phyloP scores from a whole-genome alignment of 768 basidiomycete species.

The Lactarius tabidus region DNA sequence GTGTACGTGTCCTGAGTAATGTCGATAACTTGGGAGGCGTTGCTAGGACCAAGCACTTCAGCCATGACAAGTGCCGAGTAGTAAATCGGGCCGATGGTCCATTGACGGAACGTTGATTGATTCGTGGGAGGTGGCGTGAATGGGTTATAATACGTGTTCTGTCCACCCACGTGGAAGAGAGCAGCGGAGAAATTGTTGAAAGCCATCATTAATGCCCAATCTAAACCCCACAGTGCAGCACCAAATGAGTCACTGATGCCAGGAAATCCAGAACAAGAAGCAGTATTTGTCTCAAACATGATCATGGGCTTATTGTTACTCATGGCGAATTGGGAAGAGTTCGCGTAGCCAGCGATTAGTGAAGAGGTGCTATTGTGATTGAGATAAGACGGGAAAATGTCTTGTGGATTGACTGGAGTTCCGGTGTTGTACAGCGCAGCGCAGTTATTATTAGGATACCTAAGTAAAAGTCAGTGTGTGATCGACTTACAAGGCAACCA shows the following conservation, averaged over 20 bases:
- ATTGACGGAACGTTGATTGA: conserved; percentile 53
- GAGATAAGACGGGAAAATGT: conserved; percentile 51
- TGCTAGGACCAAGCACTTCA: conserved; percentile 65
- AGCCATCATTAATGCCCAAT: conserved; percentile 52
- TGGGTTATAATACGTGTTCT: conserved; percentile 58
- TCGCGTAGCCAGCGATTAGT: conserved; percentile 51
- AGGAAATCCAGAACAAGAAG: conserved; percentile 46
- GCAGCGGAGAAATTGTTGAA: conserved; percentile 43
- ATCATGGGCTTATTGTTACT: conserved; percentile 41
- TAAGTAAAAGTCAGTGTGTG: conserved; percentile 28
- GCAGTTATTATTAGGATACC: conserved; percentile 64
- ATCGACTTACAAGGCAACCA: background rate
- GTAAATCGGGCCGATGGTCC: conserved; percentile 72
- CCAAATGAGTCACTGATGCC: conserved; percentile 56
- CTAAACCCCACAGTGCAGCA: conserved; percentile 50
- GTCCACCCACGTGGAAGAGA: conserved; percentile 54
- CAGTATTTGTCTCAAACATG: conserved; percentile 59
- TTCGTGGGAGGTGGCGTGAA: conserved; percentile 51
- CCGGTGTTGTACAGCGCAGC: conserved; percentile 46
- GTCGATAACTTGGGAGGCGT: conserved; percentile 64
- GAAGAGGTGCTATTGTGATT: conserved; percentile 50
- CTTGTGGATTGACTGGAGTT: conserved; percentile 39
- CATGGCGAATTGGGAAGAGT: conserved; percentile 42
- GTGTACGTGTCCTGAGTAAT: conserved; percentile 52
- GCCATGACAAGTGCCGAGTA: conserved; percentile 69